Percentiles rank a stretch among this genome's conserved stretches.
Evolutionary conservation across 495 filamentous ascomycete species (phyloP).

Genomic region (Podospora pseudoanserina): DNA sequence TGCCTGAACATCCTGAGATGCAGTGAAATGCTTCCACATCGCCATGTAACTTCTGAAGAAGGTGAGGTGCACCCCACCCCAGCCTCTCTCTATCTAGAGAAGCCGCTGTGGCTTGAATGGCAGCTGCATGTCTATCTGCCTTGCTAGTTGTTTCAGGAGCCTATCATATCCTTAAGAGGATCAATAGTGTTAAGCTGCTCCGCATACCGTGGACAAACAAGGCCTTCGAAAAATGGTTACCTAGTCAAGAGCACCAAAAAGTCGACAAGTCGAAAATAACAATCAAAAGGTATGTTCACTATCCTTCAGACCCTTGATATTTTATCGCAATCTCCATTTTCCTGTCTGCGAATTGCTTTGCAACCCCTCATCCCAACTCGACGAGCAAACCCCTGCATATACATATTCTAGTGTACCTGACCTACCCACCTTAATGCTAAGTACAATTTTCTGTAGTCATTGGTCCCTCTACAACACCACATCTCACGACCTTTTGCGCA

Average conservation of each 20-base stretch:
- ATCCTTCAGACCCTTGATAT: too few species aligned
- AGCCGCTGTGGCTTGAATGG: neutral
- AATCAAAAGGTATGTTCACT: too few species aligned
- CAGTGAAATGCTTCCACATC: neutral
- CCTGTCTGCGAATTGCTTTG: neutral
- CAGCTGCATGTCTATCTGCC: neutral
- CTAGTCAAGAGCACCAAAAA: too few species aligned
- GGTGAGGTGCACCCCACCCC: too few species aligned
- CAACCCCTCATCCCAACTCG: neutral
- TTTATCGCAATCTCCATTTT: too few species aligned
- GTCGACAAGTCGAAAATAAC: too few species aligned
- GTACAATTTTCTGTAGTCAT: neutral
- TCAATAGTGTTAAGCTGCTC: neutral
- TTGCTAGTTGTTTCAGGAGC: neutral
- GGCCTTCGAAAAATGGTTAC: too few species aligned
- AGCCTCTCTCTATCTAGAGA: neutral
- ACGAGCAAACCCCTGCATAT: neutral
- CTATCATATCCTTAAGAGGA: neutral
- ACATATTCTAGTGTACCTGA: too few species aligned
- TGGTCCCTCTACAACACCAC: neutral
- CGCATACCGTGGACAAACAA: too few species aligned
- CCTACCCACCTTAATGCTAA: neutral
- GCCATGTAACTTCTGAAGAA: too few species aligned
- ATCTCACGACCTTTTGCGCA: neutral
- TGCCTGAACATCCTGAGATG: neutral